Percentiles rank a stretch among this genome's conserved stretches.
These are phyloP conservation scores for Pyrenochaeta sp. DNA, from an alignment of 2,329 filamentous ascomycete genomes.

Conservation along the genomic window DNA sequence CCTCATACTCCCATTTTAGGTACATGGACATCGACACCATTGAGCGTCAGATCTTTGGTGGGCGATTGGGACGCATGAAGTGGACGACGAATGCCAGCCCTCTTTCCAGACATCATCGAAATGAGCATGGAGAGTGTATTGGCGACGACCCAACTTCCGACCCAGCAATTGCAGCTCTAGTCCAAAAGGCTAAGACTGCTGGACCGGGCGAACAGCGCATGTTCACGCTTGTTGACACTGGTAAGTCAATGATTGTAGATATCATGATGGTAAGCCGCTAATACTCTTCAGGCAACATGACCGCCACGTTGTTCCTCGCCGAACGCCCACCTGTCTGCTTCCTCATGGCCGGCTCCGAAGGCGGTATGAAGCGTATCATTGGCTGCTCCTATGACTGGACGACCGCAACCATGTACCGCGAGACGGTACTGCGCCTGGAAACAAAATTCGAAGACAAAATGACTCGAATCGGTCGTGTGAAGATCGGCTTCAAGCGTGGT, in stretches of 20 bases:
- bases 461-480: constrained; percentile 43
- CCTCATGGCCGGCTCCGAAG: constrained; percentile 56
- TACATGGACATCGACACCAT: constrained; percentile 51
- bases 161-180: constrained; percentile 23
- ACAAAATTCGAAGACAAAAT: constrained; percentile 50
- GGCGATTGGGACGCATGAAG: constrained; percentile 43
- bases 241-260: constrained; percentile 17
- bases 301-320: constrained; percentile 53
- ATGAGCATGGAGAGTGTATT: constrained; percentile 41
- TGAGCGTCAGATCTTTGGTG: constrained; percentile 52
- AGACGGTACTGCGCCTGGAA: constrained; percentile 56
- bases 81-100: constrained; percentile 48
- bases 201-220: constrained; percentile 36
- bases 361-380: constrained; percentile 57
- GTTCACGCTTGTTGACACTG: constrained; percentile 45
- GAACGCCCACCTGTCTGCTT: constrained; percentile 53
- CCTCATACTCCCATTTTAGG: neutral
- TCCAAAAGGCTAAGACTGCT: constrained; percentile 33
- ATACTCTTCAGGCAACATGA: constrained; percentile 51
- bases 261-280: constrained; percentile 8
- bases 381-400: constrained; percentile 58
- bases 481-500: constrained; percentile 35
- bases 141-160: constrained; percentile 44
- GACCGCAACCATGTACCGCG: constrained; percentile 52
- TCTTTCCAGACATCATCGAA: constrained; percentile 43